Base-by-base conservation (phyloP, 1,284 basidiomycete genomes). In the Xanthoconium separans region DNA sequence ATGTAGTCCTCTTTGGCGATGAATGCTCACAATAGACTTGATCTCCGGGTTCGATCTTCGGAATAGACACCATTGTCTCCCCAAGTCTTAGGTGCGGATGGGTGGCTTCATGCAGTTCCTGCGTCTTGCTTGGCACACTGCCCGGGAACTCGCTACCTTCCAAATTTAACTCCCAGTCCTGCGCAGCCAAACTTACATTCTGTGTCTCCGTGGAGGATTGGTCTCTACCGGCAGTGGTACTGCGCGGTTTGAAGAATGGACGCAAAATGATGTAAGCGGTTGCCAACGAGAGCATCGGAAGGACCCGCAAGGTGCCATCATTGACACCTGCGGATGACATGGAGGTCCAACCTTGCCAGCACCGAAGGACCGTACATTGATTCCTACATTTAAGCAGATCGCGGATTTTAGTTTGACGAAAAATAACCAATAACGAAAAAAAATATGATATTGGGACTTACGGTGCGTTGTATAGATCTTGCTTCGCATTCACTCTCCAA, bases 291-390 rank as follows among this genome's bases (percentile, higher is more conserved):
- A 89, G 67, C 62, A 80, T 70, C 0, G 87, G 85, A 31, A 81
- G 76, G 18, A 88, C 80, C 2, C 75, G 73, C 4, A 88, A 69
- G 0, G 86, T 87, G 12, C 91, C 91, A 65, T 92, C 85, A 6
- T 74, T 73, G 0, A 84, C 79, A 0, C 80, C 81, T 0, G 87
- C 88, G 30, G 64, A 66, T 0, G 85, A 85, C 52, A 93, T 72
- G 8, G 82, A 80, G 0, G 83, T 84, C 90, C 88, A 85, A 4
- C 87, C 87, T 66, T 92, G 89, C 78, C 86, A 86, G 0, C 87
- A 83, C n/a, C 89, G 79, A 70, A 91, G 87, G 29, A 91, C 81
- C 1, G 85, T 81, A 61, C 89, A 91, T 65, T 87, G 79, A 50
- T 79, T 83, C 20, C 80, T 82, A 34, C 9, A n/a, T 44, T 22